phyloP scores from a whole-genome alignment of 1,284 basidiomycete genomes.

The Ustilago crameri region DNA sequence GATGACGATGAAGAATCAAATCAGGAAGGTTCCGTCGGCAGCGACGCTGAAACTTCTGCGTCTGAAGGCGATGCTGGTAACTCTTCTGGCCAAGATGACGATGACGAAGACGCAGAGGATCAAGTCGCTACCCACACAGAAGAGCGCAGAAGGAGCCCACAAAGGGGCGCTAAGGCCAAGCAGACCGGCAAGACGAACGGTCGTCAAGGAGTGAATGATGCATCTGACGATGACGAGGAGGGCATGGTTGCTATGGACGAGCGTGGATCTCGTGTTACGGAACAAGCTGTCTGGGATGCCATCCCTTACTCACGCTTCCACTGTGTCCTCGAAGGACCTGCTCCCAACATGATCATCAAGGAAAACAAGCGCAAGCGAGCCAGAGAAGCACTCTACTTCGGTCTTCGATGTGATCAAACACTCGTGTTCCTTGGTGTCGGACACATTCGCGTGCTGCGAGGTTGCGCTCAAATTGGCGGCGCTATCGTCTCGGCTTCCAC shows the following conservation, averaged over 20 bases:
- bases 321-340: slow-evolving; percentile 8
- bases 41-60: background rate
- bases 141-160: background rate
- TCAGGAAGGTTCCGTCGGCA: slow-evolving; percentile 4
- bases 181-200: slow-evolving; percentile 12
- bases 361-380: slow-evolving; percentile 34
- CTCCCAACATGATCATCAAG: slow-evolving; percentile 9
- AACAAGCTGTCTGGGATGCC: slow-evolving; percentile 23
- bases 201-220: background rate
- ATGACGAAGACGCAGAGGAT: slow-evolving; percentile 5
- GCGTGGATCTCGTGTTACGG: background rate
- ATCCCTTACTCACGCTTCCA: slow-evolving; percentile 40
- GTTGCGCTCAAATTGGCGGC: slow-evolving; percentile 38
- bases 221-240: background rate
- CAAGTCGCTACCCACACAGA: background rate
- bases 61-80: background rate
- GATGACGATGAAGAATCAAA: slow-evolving; percentile 18
- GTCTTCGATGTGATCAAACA: slow-evolving; percentile 24
- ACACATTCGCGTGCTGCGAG: slow-evolving; percentile 23
- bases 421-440: slow-evolving; percentile 41
- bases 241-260: background rate
- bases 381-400: slow-evolving; percentile 30
- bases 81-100: slow-evolving; percentile 2
- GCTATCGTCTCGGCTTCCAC: slow-evolving; percentile 19
- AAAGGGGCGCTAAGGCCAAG: background rate